These are phyloP conservation scores for Nicotiana benthamiana DNA, from an alignment of 257 asterid genomes.

Conservation along the genomic window DNA sequence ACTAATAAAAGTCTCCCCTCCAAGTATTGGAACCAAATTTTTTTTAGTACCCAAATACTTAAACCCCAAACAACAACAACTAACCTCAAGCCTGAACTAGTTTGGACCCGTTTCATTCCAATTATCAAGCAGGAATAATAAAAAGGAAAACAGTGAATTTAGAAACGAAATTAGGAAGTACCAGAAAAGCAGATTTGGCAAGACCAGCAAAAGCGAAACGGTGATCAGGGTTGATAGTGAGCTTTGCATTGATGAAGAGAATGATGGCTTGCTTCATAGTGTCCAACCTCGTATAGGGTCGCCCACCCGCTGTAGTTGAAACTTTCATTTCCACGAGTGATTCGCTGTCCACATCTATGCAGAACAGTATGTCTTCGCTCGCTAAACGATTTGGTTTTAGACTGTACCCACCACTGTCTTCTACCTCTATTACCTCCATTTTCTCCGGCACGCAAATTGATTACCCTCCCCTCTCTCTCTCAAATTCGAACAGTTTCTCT, in stretches of 20 bases:
- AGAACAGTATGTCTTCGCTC: conserved; percentile 76
- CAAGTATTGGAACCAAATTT: too few relatives aligned
- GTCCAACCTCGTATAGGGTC: conserved; percentile 74
- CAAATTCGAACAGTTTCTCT: not conserved
- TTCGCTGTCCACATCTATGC: conserved; percentile 83
- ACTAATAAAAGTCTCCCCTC: too few relatives aligned
- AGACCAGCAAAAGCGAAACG: conserved; percentile 79
- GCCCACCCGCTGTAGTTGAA: conserved; percentile 48
- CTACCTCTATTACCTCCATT: conserved; percentile 43
- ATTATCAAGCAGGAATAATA: too few relatives aligned
- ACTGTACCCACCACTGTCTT: conserved; percentile 15
- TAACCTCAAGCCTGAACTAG: too few relatives aligned
- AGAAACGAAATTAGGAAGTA: not conserved
- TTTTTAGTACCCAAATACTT: too few relatives aligned
- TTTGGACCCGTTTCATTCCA: too few relatives aligned
- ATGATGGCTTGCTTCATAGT: conserved; percentile 73
- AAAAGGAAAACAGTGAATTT: not conserved
- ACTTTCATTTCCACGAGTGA: conserved; percentile 73
- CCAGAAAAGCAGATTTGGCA: conserved; percentile 31
- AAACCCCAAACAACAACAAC: too few relatives aligned
- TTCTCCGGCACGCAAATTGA: too few relatives aligned
- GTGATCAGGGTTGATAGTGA: conserved; percentile 68
- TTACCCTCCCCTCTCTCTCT: not conserved
- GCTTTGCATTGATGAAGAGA: conserved; percentile 76
- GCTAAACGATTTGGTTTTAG: conserved; percentile 41